Percentiles rank a stretch among this genome's conserved stretches.
These are phyloP conservation scores for Leishmania tropica DNA, from an alignment of 208 protist genomes.

Conservation along the genomic window DNA sequence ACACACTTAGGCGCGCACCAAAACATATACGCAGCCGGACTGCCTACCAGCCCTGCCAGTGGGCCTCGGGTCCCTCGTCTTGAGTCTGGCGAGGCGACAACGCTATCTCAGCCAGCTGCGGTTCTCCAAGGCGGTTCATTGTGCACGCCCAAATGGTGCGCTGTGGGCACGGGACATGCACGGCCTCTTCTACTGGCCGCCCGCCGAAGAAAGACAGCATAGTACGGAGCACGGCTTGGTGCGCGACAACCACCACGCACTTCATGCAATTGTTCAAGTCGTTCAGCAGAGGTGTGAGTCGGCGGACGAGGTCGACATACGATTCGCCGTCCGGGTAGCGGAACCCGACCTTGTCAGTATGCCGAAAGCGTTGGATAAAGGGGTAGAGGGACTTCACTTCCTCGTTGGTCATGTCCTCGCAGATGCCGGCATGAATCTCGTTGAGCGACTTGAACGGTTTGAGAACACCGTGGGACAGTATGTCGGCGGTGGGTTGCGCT, in stretches of 20 bases:
- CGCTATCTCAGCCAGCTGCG: slow-evolving; percentile 53
- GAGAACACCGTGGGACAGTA: slow-evolving; percentile 44
- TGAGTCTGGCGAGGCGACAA: slow-evolving; percentile 36
- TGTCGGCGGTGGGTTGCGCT: slow-evolving; percentile 50
- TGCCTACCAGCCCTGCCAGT: slow-evolving; percentile 31
- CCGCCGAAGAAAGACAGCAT: slow-evolving; percentile 83
- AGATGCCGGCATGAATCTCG: slow-evolving; percentile 89
- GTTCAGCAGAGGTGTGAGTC: slow-evolving; percentile 68
- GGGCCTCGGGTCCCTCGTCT: not conserved
- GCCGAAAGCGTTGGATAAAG: slow-evolving; percentile 63
- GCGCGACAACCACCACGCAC: slow-evolving; percentile 73
- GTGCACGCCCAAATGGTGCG: slow-evolving; percentile 79
- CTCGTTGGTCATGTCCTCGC: slow-evolving; percentile 87
- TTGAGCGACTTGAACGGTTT: slow-evolving; percentile 71
- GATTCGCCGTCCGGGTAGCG: slow-evolving; percentile 87
- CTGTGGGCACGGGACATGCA: slow-evolving; percentile 72
- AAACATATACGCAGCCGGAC: not conserved
- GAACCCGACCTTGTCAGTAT: slow-evolving; percentile 82
- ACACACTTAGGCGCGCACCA: not conserved
- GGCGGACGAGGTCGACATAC: slow-evolving; percentile 75
- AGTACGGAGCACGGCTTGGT: slow-evolving; percentile 81
- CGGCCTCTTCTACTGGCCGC: slow-evolving; percentile 65
- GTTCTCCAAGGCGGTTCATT: slow-evolving; percentile 65
- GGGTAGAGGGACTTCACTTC: slow-evolving; percentile 75
- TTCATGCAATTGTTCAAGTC: slow-evolving; percentile 58